Evolutionary conservation across 495 filamentous ascomycete species (phyloP), one percentile per base, ranked within the genome.

Genomic region (Aspergillus diversus): DNA sequence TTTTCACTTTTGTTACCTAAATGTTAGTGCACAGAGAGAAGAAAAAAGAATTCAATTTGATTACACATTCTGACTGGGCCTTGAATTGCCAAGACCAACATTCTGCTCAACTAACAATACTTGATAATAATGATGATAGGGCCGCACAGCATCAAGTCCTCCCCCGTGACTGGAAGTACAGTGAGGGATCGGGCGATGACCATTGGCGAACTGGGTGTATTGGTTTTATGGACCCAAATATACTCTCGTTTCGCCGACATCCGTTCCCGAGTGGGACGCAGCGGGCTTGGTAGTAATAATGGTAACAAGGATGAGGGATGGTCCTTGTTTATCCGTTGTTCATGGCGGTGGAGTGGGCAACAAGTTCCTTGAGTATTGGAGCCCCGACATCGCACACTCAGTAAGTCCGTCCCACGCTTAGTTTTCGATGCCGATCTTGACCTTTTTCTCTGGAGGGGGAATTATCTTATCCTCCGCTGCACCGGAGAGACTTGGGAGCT

Each of bases 401-500:
- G 47, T 13, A 5, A 13, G 7, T 7, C 16, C 34, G 9, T 33
- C 21, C 7, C 51, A 32, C 7, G 27, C 42, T 67, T 77, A 84
- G 65, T 81, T 80, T 51, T 85, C 82, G 17, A 83, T 32, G n/a
- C 59, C 67, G 47, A 84, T 79, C 71, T 77, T 77, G 58, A 82
- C 78, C 60, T 82, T 75, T 74, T 83, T 84, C 75, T 83, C 83
- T 5, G 71, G 64, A 16, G 76, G 69, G 33, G 83, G 81, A 32
- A 84, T 77, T 34, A 83, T 68, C 54, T 77, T 42, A 35, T 83
- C 77, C 68, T 81, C 82, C 33, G 68, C 72, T 37, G 71, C 60
- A 15, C 81, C 81, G 67, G 80, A 81, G 61, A 85, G 69, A 31
- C 47, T 74, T 0, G 84, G 83, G 11, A 86, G 76, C 52, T 85